Evolutionary conservation across 495 filamentous ascomycete species (phyloP), one percentile per base, ranked within the genome.

Genomic region (Xylaria cubensis): DNA sequence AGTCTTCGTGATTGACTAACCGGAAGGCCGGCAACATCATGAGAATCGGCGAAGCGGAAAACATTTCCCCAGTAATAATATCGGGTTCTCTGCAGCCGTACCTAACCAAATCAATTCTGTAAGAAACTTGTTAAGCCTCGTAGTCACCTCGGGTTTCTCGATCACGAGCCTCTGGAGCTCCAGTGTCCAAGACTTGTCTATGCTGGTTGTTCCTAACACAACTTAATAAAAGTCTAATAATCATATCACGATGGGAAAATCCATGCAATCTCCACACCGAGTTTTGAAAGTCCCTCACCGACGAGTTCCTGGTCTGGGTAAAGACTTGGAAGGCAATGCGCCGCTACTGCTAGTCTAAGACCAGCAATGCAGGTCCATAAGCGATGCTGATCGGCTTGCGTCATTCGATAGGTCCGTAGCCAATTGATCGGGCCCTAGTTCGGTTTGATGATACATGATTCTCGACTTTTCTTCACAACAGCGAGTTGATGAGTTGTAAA

Each of bases 311-410:
- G 39, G 34, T 42, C 39, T 42, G 9, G 12, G 21, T 19, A 50
- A n/a, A 39, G 59, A 39, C 34, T 63, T 64, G 21, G 42, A 24
- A 42, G 3, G 39, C 39, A 42, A 44, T 64, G 62, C 5, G n/a
- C 62, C 36, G 61, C 61, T 42, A 42, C 13, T 36, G n/a, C 62
- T 44, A 46, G 36, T 64, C 36, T 44, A 64, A 21, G 42, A 29
- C 39, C 26, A 29, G 36, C 24, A 41, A 64, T 21, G 62, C 62
- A 64, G 62, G 62, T 46, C 62, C 62, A 48, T 17, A 44, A 48
- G 21, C 39, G n/a, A 55, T 26, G 51, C 51, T 26, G 61, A 63
- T 29, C 62, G 8, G 62, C 39, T 64, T 64, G 62, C 62, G 62
- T 64, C 62, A 64, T 64, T 32, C 24, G 24, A 64, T 55, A 29